Evolutionary conservation across 345 rosid species (phyloP).

Genomic region (Raphanus raphanistrum): DNA sequence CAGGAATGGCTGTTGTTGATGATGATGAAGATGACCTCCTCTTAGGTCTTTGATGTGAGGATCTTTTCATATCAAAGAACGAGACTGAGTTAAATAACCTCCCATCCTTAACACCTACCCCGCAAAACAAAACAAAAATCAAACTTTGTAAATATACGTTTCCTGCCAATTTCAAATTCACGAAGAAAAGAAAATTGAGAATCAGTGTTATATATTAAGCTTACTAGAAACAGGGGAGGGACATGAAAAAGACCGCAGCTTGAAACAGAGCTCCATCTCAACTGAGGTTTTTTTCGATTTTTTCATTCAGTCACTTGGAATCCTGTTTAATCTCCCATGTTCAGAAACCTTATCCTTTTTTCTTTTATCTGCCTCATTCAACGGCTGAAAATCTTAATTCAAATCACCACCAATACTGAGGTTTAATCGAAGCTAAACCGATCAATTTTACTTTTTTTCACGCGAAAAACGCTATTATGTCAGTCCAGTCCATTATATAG

Average conservation of each 20-base stretch:
- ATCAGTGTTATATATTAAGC: slow-evolving; percentile 18
- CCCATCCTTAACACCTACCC: slow-evolving; percentile 23
- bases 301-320: slow-evolving; percentile 1
- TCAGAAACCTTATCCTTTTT: slow-evolving; percentile 20
- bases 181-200: not conserved
- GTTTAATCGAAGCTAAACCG: slow-evolving; percentile 3
- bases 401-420: not conserved
- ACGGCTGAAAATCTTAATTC: slow-evolving; percentile 6
- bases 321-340: slow-evolving; percentile 15
- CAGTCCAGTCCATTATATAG: no score
- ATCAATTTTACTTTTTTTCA: not conserved
- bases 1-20: slow-evolving; percentile 33
- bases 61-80: slow-evolving; percentile 27
- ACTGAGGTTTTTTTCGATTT: not conserved
- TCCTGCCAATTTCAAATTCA: not conserved
- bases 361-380: slow-evolving; percentile 1
- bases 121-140: not conserved
- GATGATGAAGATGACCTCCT: slow-evolving; percentile 30
- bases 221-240: slow-evolving; percentile 30
- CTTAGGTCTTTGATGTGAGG: slow-evolving; percentile 30
- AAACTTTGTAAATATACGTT: not conserved
- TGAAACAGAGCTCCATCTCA: slow-evolving; percentile 37
- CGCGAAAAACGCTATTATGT: no score
- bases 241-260: slow-evolving; percentile 29
- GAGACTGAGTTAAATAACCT: slow-evolving; percentile 16